Evolutionary conservation across 495 filamentous ascomycete genomes (phyloP).

Genomic region (Penicillium cataractarum): DNA sequence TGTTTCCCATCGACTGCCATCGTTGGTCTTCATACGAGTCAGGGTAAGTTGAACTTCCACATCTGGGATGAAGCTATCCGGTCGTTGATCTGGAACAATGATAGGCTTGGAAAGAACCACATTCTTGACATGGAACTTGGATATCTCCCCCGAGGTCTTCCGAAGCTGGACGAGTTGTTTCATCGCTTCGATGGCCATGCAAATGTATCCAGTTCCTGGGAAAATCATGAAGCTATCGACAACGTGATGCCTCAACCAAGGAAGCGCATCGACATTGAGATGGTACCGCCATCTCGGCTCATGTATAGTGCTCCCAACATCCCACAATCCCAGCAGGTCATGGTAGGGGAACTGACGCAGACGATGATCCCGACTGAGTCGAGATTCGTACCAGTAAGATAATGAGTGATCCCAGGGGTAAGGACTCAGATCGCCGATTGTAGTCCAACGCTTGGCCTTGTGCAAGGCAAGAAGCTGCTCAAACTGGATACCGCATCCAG

Average conservation of each 20-base stretch:
- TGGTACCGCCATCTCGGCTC: constrained; percentile 3
- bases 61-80: constrained; percentile 7
- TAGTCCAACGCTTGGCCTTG: background rate
- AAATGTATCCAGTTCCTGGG: constrained; percentile 41
- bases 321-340: background rate
- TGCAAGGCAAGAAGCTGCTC: background rate
- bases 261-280: background rate
- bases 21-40: constrained; percentile 3
- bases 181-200: constrained; percentile 45
- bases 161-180: constrained; percentile 9
- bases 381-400: background rate
- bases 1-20: constrained; percentile 1
- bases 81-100: constrained; percentile 4
- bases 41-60: constrained; percentile 4
- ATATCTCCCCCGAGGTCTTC: constrained; percentile 17
- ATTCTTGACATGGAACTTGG: constrained; percentile 4
- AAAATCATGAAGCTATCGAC: constrained; percentile 29
- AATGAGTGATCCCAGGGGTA: constrained; percentile 6
- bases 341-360: constrained; percentile 4
- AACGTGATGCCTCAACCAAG: constrained; percentile 4
- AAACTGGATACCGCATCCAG: background rate
- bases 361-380: constrained; percentile 1
- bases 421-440: background rate
- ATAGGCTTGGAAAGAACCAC: constrained; percentile 3
- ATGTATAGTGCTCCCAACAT: constrained; percentile 1